A percentile compares a stretch with the other conserved stretches of the same genome.
These are phyloP conservation scores for Trypanosoma brucei DNA, from an alignment of 208 protist species.

Conservation along the genomic window DNA sequence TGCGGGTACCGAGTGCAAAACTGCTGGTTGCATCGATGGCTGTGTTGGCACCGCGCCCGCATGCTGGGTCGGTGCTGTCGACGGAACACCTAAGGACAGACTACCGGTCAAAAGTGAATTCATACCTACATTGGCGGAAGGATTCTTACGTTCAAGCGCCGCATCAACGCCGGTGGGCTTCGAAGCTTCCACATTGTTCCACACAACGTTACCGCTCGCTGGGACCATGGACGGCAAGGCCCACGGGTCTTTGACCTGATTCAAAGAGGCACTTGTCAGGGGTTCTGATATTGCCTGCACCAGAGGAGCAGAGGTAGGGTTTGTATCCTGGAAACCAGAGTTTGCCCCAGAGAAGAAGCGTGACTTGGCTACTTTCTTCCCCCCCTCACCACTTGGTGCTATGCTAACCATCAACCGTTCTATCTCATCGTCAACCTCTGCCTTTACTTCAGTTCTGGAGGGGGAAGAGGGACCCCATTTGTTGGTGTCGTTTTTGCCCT, in stretches of 20 bases:
- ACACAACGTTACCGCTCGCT: conserved; percentile 16
- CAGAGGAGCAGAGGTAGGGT: conserved; percentile 3
- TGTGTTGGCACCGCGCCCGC: not conserved
- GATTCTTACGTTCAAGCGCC: conserved; percentile 7
- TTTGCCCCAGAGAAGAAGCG: conserved; percentile 23
- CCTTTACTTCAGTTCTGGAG: conserved; percentile 8
- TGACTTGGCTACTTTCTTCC: conserved; percentile 30
- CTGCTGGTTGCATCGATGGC: not conserved
- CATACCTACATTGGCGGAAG: not conserved
- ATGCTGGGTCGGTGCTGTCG: conserved; percentile 1
- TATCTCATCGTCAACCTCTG: conserved; percentile 20
- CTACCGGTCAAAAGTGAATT: not conserved
- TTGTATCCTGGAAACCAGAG: conserved; percentile 18
- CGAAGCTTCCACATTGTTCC: conserved; percentile 17
- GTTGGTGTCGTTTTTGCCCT: conserved; percentile 23
- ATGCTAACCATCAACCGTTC: conserved; percentile 27
- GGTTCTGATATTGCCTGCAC: not conserved
- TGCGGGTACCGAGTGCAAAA: conserved; percentile 2
- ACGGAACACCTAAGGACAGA: not conserved
- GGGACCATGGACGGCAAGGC: conserved; percentile 3
- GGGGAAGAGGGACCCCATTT: conserved; percentile 2
- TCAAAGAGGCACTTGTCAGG: not conserved
- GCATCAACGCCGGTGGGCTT: conserved; percentile 2
- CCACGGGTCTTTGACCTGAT: conserved; percentile 14
- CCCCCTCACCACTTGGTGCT: conserved; percentile 29